Evolutionary conservation across 164 flowering plant species (phyloP).

Genomic region (Piper longum): DNA sequence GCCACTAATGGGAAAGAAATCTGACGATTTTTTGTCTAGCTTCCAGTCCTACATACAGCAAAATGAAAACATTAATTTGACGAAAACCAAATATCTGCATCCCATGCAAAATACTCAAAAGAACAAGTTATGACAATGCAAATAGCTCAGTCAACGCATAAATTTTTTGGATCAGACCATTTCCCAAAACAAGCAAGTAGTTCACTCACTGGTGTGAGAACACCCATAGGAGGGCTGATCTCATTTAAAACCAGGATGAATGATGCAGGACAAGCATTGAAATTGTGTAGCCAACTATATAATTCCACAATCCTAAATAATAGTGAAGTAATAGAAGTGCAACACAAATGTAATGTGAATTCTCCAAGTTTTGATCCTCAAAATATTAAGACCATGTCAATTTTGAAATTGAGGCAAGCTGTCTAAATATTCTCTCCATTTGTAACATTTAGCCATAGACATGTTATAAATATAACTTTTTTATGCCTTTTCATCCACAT

Average conservation of each 20-base stretch:
- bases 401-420: too few species aligned
- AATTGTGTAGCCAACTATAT: too few species aligned
- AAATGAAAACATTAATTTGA: neutral
- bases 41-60: constrained; percentile 58
- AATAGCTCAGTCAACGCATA: neutral
- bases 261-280: too few species aligned
- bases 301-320: too few species aligned
- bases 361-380: too few species aligned
- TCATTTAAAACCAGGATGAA: too few species aligned
- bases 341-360: too few species aligned
- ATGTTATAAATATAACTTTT: too few species aligned
- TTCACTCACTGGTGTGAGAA: neutral
- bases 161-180: neutral
- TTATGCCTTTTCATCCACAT: neutral
- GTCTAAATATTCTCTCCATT: too few species aligned
- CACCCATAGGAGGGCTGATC: neutral
- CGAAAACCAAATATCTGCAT: neutral
- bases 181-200: neutral
- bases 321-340: too few species aligned
- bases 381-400: too few species aligned
- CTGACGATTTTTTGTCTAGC: constrained; percentile 80
- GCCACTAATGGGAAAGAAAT: constrained; percentile 31
- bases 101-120: neutral
- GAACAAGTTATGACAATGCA: neutral
- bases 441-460: too few species aligned